Percentiles rank a stretch among this genome's conserved stretches.
phyloP scores from a whole-genome alignment of 139 green algal species.

The Haematococcus lacustris region DNA sequence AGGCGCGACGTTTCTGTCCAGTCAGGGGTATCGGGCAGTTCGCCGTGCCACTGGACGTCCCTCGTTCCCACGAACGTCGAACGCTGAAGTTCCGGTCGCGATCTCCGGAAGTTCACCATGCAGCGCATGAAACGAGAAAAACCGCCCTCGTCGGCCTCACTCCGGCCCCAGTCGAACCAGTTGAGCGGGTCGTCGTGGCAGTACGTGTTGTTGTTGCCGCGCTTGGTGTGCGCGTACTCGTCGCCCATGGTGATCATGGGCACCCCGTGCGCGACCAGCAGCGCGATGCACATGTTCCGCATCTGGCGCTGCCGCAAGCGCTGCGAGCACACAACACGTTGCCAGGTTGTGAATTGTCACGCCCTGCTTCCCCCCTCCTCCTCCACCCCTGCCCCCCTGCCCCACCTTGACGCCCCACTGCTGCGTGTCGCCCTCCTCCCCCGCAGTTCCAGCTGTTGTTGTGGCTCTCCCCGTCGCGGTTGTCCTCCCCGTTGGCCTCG shows the following conservation, averaged over 20 bases:
- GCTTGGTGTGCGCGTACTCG: conserved; percentile 91
- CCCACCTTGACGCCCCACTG: conserved; percentile 43
- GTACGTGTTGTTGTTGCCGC: conserved; percentile 99
- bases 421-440: conserved; percentile 66
- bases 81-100: conserved; percentile 55
- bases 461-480: conserved; percentile 86
- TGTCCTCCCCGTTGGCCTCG: conserved; percentile 77
- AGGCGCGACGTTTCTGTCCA: conserved; percentile 82
- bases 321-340: conserved; percentile 9
- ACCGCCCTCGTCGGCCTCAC: conserved; percentile 46
- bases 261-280: conserved; percentile 85
- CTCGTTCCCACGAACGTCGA: conserved; percentile 50
- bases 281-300: conserved; percentile 80
- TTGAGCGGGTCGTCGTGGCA: conserved; percentile 79
- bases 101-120: conserved; percentile 46
- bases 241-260: conserved; percentile 97
- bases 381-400: neutral
- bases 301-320: conserved; percentile 68
- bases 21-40: conserved; percentile 60
- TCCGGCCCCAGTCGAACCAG: conserved; percentile 69
- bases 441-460: conserved; percentile 98
- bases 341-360: neutral
- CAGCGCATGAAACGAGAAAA: conserved; percentile 67
- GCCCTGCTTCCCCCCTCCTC: no score
- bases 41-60: conserved; percentile 82